phyloP scores from a whole-genome alignment of 2,329 filamentous ascomycete genomes.

The Periconia sp. region DNA sequence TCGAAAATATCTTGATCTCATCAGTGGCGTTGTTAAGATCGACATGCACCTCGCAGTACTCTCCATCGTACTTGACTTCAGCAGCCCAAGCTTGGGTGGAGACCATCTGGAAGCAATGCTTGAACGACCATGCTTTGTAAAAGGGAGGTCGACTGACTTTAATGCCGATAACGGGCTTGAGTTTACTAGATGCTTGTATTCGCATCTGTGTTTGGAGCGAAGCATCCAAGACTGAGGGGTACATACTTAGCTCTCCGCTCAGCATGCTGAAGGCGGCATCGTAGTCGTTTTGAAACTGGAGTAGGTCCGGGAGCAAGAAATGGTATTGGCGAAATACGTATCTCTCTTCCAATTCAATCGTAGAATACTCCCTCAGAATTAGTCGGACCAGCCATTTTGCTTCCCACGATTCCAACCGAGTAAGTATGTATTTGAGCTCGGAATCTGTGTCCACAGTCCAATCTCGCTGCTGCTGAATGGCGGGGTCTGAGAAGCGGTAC shows the following conservation, averaged over 20 bases:
- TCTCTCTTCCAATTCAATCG: slow-evolving; percentile 65
- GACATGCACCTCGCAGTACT: slow-evolving; percentile 74
- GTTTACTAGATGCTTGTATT: slow-evolving; percentile 44
- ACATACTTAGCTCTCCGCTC: slow-evolving; percentile 48
- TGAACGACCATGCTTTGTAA: slow-evolving; percentile 61
- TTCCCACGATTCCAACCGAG: slow-evolving; percentile 62
- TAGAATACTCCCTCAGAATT: slow-evolving; percentile 76
- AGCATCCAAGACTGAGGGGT: slow-evolving; percentile 44
- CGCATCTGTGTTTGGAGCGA: slow-evolving; percentile 40
- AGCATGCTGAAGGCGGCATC: slow-evolving; percentile 64
- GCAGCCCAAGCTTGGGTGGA: slow-evolving; percentile 69
- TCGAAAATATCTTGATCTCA: slow-evolving; percentile 83
- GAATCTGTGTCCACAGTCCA: slow-evolving; percentile 26
- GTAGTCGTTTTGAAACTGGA: slow-evolving; percentile 74
- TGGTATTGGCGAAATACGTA: slow-evolving; percentile 68
- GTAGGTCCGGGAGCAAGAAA: slow-evolving; percentile 70
- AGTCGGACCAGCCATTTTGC: slow-evolving; percentile 89
- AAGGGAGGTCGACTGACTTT: slow-evolving; percentile 56
- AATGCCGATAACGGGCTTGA: slow-evolving; percentile 49
- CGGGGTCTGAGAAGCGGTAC: slow-evolving; percentile 73
- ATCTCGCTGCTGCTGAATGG: slow-evolving; percentile 35
- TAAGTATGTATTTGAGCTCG: slow-evolving; percentile 52
- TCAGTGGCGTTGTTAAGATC: slow-evolving; percentile 63
- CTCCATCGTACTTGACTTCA: slow-evolving; percentile 81
- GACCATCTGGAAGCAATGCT: slow-evolving; percentile 73